phyloP scores from a whole-genome alignment of 345 rosid genomes.

The Aurinia saxatilis region DNA sequence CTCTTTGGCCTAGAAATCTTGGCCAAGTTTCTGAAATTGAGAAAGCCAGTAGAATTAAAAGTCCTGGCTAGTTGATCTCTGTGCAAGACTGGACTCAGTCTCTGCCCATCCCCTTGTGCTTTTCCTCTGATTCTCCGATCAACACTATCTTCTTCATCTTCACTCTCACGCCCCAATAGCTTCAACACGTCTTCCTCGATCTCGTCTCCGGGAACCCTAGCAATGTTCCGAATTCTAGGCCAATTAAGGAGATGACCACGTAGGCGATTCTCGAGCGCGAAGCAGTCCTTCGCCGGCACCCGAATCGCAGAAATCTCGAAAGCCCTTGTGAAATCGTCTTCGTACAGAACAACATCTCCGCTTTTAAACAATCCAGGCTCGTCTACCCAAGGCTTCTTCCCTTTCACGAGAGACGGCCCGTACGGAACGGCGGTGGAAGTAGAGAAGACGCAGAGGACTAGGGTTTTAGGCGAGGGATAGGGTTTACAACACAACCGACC shows the following conservation, averaged over 20 bases:
- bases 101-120: slow-evolving; percentile 46
- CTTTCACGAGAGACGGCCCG: slow-evolving; percentile 80
- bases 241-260: slow-evolving; percentile 87
- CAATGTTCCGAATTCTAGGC: slow-evolving; percentile 71
- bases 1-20: slow-evolving; percentile 68
- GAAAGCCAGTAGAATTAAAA: slow-evolving; percentile 58
- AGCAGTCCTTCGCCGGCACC: slow-evolving; percentile 59
- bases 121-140: slow-evolving; percentile 39
- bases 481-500: slow-evolving; percentile 29
- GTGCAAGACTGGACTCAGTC: slow-evolving; percentile 45
- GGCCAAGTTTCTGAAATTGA: slow-evolving; percentile 71
- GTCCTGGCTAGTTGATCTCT: slow-evolving; percentile 58
- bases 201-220: slow-evolving; percentile 76
- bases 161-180: slow-evolving; percentile 20
- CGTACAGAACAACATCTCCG: slow-evolving; percentile 37
- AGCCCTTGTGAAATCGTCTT: slow-evolving; percentile 49
- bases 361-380: neutral
- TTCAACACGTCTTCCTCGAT: slow-evolving; percentile 40
- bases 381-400: slow-evolving; percentile 29
- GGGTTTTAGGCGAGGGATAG: slow-evolving; percentile 25
- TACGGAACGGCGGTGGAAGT: slow-evolving; percentile 33
- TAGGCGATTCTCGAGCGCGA: slow-evolving; percentile 59
- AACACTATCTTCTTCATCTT: slow-evolving; percentile 8
- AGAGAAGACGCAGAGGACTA: slow-evolving; percentile 30
- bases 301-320: slow-evolving; percentile 60